A percentile compares a stretch with the other conserved stretches of the same genome.
Conservation (phyloP, 2,329 filamentous ascomycete genomes). For the Diaporthe citriasiana region DNA sequence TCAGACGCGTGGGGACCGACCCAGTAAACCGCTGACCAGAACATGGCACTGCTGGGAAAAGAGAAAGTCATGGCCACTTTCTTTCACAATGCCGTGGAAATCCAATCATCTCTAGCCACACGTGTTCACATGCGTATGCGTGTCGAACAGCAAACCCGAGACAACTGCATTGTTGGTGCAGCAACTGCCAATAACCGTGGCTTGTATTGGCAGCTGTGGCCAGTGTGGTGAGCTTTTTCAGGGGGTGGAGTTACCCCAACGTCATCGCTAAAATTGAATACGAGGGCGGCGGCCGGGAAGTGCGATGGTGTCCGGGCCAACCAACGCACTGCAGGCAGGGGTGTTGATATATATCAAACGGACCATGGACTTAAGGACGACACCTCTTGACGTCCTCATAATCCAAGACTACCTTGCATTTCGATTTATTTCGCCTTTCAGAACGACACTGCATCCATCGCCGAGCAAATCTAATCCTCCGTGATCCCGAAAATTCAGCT, state of each 20-base stretch:
- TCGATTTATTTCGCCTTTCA: background rate
- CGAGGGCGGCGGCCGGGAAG: slow-evolving; percentile 23
- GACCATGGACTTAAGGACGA: slow-evolving; percentile 20
- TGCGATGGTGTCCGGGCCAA: slow-evolving; percentile 33
- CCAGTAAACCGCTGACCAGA: background rate
- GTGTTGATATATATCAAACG: slow-evolving; percentile 39
- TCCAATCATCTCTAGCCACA: background rate
- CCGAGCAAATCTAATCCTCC: background rate
- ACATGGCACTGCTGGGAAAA: background rate
- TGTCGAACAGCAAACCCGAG: background rate
- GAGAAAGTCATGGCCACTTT: background rate
- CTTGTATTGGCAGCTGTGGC: background rate
- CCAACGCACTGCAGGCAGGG: slow-evolving; percentile 8
- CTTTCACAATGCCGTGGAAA: background rate
- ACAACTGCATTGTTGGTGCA: slow-evolving; percentile 22
- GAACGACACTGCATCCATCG: background rate
- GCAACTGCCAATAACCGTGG: slow-evolving; percentile 3
- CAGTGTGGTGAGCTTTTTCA: slow-evolving; percentile 13
- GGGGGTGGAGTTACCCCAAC: slow-evolving; percentile 6
- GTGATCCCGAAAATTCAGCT: background rate
- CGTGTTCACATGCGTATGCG: background rate
- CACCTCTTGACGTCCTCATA: background rate
- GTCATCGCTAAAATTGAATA: slow-evolving; percentile 31
- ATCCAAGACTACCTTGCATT: background rate
- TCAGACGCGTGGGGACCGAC: slow-evolving; percentile 16